These are phyloP conservation scores for Lotus japonicus DNA, from an alignment of 306 rosid species.

Conservation along the genomic window DNA sequence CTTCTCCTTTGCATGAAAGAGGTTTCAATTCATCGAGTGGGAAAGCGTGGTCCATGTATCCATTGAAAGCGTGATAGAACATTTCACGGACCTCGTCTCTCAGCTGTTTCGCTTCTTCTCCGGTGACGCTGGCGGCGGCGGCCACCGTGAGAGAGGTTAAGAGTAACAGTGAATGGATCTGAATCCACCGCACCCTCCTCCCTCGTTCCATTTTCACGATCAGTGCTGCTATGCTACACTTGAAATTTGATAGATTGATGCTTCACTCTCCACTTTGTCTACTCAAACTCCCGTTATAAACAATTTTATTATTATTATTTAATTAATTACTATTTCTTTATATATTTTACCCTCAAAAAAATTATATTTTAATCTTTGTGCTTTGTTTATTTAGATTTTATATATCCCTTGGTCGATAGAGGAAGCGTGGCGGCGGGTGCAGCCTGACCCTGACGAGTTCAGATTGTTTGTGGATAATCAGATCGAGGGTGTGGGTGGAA, in stretches of 20 bases:
- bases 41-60: constrained; percentile 88
- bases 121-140: constrained; percentile 58
- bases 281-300: neutral
- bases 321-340: neutral
- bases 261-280: neutral
- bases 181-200: constrained; percentile 26
- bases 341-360: no score
- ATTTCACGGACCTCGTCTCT: constrained; percentile 80
- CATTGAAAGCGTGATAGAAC: constrained; percentile 96
- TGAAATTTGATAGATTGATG: no score
- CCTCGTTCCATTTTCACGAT: constrained; percentile 31
- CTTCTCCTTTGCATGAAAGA: constrained; percentile 74
- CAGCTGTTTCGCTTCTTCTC: constrained; percentile 61
- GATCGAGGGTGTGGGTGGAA: no score
- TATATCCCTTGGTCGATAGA: no score
- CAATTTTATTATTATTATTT: neutral
- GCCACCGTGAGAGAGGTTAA: constrained; percentile 9
- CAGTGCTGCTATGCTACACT: neutral
- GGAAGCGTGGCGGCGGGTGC: no score
- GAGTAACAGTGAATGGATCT: constrained; percentile 27
- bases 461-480: no score
- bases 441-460: no score
- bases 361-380: neutral
- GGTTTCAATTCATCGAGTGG: constrained; percentile 91
- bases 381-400: no score